phyloP scores from a whole-genome alignment of 768 basidiomycete genomes.

The Lactarius hengduanensis region DNA sequence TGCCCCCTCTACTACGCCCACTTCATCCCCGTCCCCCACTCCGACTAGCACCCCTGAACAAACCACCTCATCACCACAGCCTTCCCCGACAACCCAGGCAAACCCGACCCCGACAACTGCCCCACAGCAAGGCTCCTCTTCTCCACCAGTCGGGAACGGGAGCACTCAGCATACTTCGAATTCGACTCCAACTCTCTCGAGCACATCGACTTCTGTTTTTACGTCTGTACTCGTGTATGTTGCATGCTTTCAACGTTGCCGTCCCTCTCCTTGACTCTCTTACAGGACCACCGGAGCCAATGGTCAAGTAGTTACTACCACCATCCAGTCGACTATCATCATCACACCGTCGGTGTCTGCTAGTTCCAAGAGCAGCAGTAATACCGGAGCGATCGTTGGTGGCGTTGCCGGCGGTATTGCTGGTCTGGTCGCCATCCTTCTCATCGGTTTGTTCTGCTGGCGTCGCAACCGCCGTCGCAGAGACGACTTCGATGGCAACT shows the following conservation, averaged over 20 bases:
- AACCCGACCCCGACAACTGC: not conserved
- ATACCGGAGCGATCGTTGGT: constrained; percentile 35
- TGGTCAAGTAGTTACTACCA: constrained; percentile 22
- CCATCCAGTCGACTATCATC: constrained; percentile 28
- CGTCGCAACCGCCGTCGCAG: constrained; percentile 32
- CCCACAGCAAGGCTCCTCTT: not conserved
- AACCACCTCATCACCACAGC: not conserved
- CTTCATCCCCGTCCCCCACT: not conserved
- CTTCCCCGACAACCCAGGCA: not conserved
- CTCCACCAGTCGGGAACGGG: not conserved
- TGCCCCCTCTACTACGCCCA: not conserved
- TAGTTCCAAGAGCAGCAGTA: constrained; percentile 14
- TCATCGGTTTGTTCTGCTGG: constrained; percentile 35
- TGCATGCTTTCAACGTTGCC: not conserved
- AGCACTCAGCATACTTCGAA: not conserved
- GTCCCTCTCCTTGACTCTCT: not conserved
- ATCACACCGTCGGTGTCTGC: constrained; percentile 28
- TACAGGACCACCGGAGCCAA: constrained; percentile 20
- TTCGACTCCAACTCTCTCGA: not conserved
- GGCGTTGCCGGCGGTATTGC: constrained; percentile 33
- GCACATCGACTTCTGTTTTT: constrained; percentile 9
- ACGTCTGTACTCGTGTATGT: constrained; percentile 14
- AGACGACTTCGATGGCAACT: constrained; percentile 51
- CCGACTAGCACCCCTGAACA: not conserved
- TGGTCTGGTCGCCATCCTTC: constrained; percentile 30